Conservation (phyloP, 768 basidiomycete species). For the Fomitopsis serialis region DNA sequence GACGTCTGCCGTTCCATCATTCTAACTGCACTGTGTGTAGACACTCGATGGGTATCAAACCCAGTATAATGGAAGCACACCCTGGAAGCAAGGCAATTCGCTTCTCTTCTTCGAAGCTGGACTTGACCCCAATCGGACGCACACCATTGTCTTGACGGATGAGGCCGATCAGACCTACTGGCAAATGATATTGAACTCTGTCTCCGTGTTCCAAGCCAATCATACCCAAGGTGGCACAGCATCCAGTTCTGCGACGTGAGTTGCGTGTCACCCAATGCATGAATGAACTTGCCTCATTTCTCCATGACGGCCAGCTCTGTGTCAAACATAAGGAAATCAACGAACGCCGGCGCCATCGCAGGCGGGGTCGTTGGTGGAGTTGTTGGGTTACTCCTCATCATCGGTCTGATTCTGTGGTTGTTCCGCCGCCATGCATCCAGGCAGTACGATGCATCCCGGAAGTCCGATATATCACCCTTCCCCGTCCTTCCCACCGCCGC, state of each 20-base stretch:
- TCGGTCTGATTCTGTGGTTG: not conserved
- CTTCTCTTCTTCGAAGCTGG: conserved; percentile 61
- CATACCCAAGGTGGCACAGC: not conserved
- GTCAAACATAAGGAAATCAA: not conserved
- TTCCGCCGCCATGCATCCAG: too few relatives aligned
- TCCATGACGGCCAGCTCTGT: too few relatives aligned
- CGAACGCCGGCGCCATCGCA: not conserved
- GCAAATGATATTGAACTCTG: conserved; percentile 8
- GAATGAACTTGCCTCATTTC: too few relatives aligned
- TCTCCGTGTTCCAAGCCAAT: conserved; percentile 6
- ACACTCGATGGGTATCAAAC: conserved; percentile 34
- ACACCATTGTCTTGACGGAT: conserved; percentile 51
- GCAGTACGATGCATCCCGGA: not conserved
- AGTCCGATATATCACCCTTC: not conserved
- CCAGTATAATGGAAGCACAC: conserved; percentile 42
- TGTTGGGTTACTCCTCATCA: not conserved
- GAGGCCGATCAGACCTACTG: conserved; percentile 26
- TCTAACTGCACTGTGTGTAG: conserved; percentile 44
- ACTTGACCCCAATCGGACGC: conserved; percentile 41
- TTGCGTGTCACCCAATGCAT: not conserved
- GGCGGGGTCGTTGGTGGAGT: not conserved
- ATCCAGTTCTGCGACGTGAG: not conserved
- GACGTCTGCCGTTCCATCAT: conserved; percentile 45
- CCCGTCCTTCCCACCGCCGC: not conserved
- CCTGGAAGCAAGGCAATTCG: conserved; percentile 29